Conservation (phyloP, 2,329 filamentous ascomycete genomes). For the Pestalotiopsis sp. region DNA sequence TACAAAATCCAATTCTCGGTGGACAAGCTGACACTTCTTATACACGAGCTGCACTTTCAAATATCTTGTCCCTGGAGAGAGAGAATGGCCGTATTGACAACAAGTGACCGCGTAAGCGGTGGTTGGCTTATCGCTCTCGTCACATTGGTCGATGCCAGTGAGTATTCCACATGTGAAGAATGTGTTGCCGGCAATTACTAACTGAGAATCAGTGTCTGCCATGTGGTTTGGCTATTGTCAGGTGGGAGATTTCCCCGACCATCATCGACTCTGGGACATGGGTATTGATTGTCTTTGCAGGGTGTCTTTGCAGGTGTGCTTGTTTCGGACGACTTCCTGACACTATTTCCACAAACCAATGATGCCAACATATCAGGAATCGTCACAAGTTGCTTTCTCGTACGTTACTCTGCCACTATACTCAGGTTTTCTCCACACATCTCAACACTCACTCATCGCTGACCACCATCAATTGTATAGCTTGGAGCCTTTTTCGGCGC, state of each 20-base stretch:
- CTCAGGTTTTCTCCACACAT: neutral
- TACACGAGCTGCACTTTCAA: neutral
- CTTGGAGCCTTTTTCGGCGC: slow-evolving; percentile 72
- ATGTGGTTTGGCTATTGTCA: slow-evolving; percentile 35
- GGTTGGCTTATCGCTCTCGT: slow-evolving; percentile 28
- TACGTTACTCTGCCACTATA: slow-evolving; percentile 25
- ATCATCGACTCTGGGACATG: neutral
- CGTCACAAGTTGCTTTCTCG: slow-evolving; percentile 45
- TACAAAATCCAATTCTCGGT: neutral
- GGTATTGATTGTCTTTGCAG: slow-evolving; percentile 20
- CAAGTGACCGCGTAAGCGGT: slow-evolving; percentile 13
- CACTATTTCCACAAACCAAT: slow-evolving; percentile 37
- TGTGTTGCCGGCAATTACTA: neutral
- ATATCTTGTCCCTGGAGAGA: neutral
- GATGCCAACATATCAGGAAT: slow-evolving; percentile 45
- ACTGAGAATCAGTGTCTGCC: slow-evolving; percentile 24
- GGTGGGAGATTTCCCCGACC: slow-evolving; percentile 20
- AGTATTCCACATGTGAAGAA: slow-evolving; percentile 23
- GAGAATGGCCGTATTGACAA: neutral
- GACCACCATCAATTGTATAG: neutral
- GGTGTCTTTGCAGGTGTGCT: slow-evolving; percentile 46
- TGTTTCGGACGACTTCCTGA: slow-evolving; percentile 41
- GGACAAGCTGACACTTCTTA: neutral
- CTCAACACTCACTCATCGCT: neutral
- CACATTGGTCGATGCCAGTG: slow-evolving; percentile 32